Conservation (phyloP, 2,329 filamentous ascomycete genomes). For the Thielaviopsis populi region DNA sequence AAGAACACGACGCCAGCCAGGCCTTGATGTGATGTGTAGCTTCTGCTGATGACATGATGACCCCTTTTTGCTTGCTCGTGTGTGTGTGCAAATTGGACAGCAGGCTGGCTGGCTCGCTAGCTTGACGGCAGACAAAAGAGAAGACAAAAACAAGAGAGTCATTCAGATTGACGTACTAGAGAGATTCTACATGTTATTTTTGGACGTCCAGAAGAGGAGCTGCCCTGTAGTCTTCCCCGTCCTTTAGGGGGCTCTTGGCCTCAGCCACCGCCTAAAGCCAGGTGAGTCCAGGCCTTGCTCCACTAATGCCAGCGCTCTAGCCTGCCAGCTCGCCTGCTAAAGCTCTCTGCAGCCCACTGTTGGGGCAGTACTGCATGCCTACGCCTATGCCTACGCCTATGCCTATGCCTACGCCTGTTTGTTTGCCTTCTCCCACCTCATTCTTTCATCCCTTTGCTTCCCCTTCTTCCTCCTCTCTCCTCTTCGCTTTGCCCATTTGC, state of each 20-base stretch:
- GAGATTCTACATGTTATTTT: too few species aligned
- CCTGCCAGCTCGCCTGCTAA: not conserved
- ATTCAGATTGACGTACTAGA: too few species aligned
- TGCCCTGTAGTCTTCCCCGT: not conserved
- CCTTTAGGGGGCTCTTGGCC: not conserved
- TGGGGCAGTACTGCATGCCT: too few species aligned
- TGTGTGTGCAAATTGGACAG: not conserved
- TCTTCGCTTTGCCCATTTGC: slow-evolving; percentile 10
- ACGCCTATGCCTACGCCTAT: too few species aligned
- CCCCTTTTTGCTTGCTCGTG: not conserved
- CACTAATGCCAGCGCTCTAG: too few species aligned
- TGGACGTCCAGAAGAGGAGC: not conserved
- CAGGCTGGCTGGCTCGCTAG: not conserved
- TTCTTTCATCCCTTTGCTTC: slow-evolving; percentile 1
- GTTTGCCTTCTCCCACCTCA: not conserved
- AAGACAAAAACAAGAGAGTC: not conserved
- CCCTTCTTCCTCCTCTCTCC: slow-evolving; percentile 7
- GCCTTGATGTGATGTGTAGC: too few species aligned
- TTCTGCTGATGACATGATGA: too few species aligned
- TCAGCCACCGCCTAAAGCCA: not conserved
- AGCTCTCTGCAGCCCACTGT: not conserved
- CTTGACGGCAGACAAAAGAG: not conserved
- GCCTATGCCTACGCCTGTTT: not conserved
- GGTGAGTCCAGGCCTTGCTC: not conserved
- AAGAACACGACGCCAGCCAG: too few species aligned